These are phyloP conservation scores for Parascedosporium putredinis DNA, from an alignment of 2,329 filamentous ascomycete genomes.

Conservation along the genomic window DNA sequence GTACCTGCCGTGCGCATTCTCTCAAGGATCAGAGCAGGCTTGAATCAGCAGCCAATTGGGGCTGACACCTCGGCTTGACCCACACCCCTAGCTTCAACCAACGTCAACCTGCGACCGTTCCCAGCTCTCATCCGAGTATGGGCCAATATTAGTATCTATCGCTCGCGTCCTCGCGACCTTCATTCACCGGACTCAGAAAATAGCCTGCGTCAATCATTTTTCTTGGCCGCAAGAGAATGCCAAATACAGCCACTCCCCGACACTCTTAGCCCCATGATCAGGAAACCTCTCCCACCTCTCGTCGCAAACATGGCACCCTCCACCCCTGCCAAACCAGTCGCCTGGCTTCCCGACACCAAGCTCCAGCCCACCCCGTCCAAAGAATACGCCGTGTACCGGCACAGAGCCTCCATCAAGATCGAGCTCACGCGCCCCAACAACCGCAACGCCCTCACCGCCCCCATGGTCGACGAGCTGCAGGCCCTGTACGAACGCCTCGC, in stretches of 20 bases:
- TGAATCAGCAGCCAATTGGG: no score
- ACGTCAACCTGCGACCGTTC: no score
- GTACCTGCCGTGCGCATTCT: no score
- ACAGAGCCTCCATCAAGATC: conserved; percentile 1
- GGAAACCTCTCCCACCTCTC: background rate
- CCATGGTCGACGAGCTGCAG: conserved; percentile 22
- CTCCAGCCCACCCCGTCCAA: background rate
- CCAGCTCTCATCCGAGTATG: no score
- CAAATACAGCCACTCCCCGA: background rate
- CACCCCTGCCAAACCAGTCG: background rate
- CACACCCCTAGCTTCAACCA: no score
- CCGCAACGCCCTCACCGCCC: conserved; percentile 24
- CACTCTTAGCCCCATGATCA: background rate
- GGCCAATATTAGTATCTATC: no score
- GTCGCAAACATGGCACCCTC: background rate
- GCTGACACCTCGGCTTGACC: no score
- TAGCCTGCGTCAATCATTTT: no score
- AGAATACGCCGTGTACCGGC: background rate
- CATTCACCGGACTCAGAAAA: no score
- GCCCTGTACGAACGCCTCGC: conserved; percentile 14
- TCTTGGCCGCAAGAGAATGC: no score
- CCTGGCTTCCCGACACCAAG: background rate
- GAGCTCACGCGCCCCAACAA: conserved; percentile 22
- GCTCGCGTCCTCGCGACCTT: no score
- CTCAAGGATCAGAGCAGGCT: no score